These are phyloP conservation scores for Colletotrichum somersetense DNA, from an alignment of 2,329 filamentous ascomycete genomes.

Conservation along the genomic window DNA sequence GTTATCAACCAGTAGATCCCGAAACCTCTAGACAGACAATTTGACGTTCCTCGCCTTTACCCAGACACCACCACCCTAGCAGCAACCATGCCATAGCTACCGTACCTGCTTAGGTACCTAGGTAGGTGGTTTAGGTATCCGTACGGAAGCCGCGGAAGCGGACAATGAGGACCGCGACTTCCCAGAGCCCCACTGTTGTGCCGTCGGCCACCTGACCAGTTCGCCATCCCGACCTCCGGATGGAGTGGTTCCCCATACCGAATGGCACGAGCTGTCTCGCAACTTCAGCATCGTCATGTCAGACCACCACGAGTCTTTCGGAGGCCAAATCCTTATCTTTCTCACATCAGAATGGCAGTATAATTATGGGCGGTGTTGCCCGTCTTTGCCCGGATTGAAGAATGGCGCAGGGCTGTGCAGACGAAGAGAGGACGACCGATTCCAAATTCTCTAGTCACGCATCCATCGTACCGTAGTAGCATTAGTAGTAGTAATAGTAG, in stretches of 20 bases:
- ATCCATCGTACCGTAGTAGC: not conserved
- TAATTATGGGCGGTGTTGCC: slow-evolving; percentile 12
- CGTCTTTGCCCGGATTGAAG: not conserved
- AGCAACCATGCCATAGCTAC: not conserved
- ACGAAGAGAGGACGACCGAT: slow-evolving; percentile 9
- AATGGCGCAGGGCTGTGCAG: slow-evolving; percentile 13
- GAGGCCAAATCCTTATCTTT: not conserved
- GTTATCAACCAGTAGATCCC: slow-evolving; percentile 4
- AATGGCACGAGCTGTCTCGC: not conserved
- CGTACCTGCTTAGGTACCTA: too few species aligned
- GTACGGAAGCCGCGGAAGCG: slow-evolving; percentile 12
- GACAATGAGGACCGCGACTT: not conserved
- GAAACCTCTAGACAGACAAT: not conserved
- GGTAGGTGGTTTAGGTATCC: too few species aligned
- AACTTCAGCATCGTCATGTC: slow-evolving; percentile 10
- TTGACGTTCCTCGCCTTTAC: slow-evolving; percentile 3
- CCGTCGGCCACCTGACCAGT: not conserved
- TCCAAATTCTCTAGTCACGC: slow-evolving; percentile 2
- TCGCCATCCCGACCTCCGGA: not conserved
- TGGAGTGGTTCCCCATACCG: not conserved
- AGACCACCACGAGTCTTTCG: slow-evolving; percentile 23
- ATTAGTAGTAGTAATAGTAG: too few species aligned
- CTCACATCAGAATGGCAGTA: not conserved
- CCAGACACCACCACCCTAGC: not conserved
- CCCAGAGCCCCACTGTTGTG: slow-evolving; percentile 12